Evolutionary conservation across 768 basidiomycete species (phyloP).

Genomic region (Lyophyllum decastes): DNA sequence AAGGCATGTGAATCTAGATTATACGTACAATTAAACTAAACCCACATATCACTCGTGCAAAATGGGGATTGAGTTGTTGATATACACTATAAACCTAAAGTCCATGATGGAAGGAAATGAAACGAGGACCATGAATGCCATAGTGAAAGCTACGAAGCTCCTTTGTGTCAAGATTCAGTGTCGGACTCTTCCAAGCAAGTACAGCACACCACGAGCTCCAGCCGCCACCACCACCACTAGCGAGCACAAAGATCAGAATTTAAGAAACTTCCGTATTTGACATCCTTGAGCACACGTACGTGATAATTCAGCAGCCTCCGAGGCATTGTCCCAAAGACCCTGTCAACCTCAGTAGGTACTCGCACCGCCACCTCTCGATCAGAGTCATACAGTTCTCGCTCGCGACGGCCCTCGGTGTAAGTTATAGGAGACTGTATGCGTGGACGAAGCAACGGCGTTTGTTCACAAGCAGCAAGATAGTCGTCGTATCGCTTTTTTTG

Average conservation of each 20-base stretch:
- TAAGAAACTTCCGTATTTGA: background rate
- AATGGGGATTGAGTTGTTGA: background rate
- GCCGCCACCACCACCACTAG: constrained; percentile 87
- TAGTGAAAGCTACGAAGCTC: background rate
- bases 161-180: constrained; percentile 28
- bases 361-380: constrained; percentile 36
- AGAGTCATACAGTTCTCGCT: constrained; percentile 17
- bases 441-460: constrained; percentile 35
- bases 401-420: constrained; percentile 1
- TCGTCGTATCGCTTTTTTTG: constrained; percentile 12
- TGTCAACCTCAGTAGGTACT: constrained; percentile 50
- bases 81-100: background rate
- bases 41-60: background rate
- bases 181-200: constrained; percentile 61
- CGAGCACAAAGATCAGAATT: background rate
- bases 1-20: background rate
- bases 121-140: background rate
- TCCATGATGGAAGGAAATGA: background rate
- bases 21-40: background rate
- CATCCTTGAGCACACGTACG: constrained; percentile 59
- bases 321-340: constrained; percentile 69
- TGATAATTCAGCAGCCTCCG: constrained; percentile 65
- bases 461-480: constrained; percentile 28
- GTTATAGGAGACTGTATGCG: constrained; percentile 10
- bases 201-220: constrained; percentile 67